Base-by-base conservation (phyloP, 2,329 filamentous ascomycete species). In the Tolypocladium inflatum region DNA sequence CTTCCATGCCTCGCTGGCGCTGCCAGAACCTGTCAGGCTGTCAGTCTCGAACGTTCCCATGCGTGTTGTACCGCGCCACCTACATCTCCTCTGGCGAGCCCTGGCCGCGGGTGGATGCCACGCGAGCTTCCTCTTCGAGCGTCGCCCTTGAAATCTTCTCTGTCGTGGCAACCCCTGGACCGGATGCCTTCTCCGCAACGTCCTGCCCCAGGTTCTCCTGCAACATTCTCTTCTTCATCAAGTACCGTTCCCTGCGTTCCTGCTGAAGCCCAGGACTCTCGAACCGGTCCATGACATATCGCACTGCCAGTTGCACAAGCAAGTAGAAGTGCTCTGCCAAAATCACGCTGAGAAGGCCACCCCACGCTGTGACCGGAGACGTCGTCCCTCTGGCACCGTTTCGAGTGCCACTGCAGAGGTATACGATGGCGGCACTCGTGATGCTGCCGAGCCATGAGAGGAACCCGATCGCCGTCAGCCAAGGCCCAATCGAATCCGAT, bases 401-500 rank as follows among this genome's bases (percentile, higher is more conserved):
- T 2, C 81, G 80, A 57, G 87, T 80, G 55, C 86, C 84, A 63
- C 84, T 87, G 77, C 97, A 97, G 66, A 99, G 84, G 71, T 91
- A 96, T 0, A 96, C 89, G 54, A 97, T 83, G 0, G 92, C 91
- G 0, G 91, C 86, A 57, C 89, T 91, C 6, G 91, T 95, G 59
- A 97, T 78, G 63, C 88, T 94, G 45, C 94, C 94, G 30, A 97
- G 78, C 94, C 94, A 97, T 4, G 91, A 88, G n/a, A 97, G 78
- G 70, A 97, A 95, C 19, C 87, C 87, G 2, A 99, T 79, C 1
- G 89, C 87, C 63, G 91, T 84, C 15, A 97, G 78, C 88, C 91
- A 97, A 0, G 94, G 92, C 0, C 94, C 94, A 64, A 99, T 97
- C 1, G 90, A 94, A 74, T 97, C 94, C 1, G 91, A 86, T 56